Base-by-base conservation (phyloP, 192 early-diverging fungal genomes). In the Rhizoclosmatium sp. region DNA sequence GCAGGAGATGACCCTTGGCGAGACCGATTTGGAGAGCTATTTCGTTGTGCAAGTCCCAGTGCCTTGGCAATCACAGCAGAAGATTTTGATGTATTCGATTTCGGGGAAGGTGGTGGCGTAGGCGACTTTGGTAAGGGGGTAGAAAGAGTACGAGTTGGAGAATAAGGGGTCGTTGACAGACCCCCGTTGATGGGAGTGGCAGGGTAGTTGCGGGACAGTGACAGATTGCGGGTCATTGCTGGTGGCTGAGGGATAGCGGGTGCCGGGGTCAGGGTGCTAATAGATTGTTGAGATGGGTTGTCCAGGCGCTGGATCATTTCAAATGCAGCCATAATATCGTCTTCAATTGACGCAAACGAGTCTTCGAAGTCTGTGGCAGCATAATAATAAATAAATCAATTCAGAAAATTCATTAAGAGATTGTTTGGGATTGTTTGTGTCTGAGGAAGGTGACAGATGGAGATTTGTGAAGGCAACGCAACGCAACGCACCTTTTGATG, bases 301-400 rank as follows among this genome's bases (percentile, higher is more conserved):
- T 76, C 75, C 3, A 65, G 23, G 19, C 12, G 9, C 10, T 59
- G 10, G 19, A 76, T 16, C 23, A 76, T 51, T 1, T 76, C 64
- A 40, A 76, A 66, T 48, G 75, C 56, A 41, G 75, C 75, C 12
- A 76, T 60, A 56, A 76, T 76, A 47, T 76, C 75, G 46, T 76
- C 60, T 46, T 76, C 75, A 40, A 76, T 66, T 5, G 62, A 76
- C 48, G 31, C 31, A 31, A 31, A 31, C 31, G 31, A 31, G 31
- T 31, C 31, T 31, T 31, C 31, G 31, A 31, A 31, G 31, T 31
- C 31, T 31, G 31, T 31, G 31, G 31, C 31, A 31, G 31, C 31
- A 31, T 31, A 31, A 31, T 31, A 31, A 31, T 31, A 31, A 31
- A 31, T 31, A 31, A 31, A 31, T 31, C 31, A 31, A 31, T 31